A percentile compares a stretch with the other conserved stretches of the same genome.
Conservation (phyloP, 345 rosid genomes). For the Murraya paniculata region DNA sequence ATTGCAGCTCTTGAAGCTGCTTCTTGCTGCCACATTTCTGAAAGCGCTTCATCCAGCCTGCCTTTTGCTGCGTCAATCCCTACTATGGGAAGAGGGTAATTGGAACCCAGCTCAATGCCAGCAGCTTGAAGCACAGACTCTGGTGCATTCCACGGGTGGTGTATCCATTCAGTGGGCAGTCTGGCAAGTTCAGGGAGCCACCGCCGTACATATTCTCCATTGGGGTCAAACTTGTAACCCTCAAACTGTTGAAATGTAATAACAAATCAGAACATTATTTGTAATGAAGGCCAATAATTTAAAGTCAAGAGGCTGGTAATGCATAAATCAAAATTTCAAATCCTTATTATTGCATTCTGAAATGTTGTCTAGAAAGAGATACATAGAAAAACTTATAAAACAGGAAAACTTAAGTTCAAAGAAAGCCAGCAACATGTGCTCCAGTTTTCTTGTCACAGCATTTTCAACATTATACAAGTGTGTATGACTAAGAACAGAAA, state of each 20-base stretch:
- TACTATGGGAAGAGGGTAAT: conserved; percentile 87
- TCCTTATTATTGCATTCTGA: background rate
- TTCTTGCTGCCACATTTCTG: conserved; percentile 91
- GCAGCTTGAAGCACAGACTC: conserved; percentile 92
- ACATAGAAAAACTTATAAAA: background rate
- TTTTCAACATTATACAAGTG: background rate
- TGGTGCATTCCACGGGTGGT: conserved; percentile 98
- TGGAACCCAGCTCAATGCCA: conserved; percentile 95
- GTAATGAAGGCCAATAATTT: background rate
- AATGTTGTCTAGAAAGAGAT: background rate
- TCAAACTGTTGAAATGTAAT: conserved; percentile 52
- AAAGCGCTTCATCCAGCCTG: conserved; percentile 80
- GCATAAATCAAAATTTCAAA: background rate
- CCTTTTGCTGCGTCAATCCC: conserved; percentile 78
- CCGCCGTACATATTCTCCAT: conserved; percentile 92
- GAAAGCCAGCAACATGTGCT: background rate
- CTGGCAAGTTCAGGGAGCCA: conserved; percentile 99
- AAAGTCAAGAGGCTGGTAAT: background rate
- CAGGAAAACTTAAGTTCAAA: background rate
- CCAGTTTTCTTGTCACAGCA: background rate
- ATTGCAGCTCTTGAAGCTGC: conserved; percentile 94
- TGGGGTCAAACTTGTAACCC: conserved; percentile 89
- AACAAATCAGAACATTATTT: conserved; percentile 5
- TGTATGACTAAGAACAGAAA: background rate
- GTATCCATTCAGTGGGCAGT: conserved; percentile 98